Base-by-base conservation (phyloP, 1,284 basidiomycete species). In the Moesziomyces sp. region DNA sequence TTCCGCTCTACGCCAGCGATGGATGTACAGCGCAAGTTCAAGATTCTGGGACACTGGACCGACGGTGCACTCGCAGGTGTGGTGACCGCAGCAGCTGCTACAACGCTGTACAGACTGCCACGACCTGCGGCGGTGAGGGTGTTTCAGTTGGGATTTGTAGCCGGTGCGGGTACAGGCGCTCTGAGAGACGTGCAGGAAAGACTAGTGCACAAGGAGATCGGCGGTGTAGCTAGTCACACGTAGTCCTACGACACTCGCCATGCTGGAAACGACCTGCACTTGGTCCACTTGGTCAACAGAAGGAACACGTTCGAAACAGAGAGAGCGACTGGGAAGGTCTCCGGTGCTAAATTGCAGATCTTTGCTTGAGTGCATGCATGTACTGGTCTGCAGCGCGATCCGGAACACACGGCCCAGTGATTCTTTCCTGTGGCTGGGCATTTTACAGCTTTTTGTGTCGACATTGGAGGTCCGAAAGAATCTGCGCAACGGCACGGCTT, bases 11-110 rank as follows among this genome's bases (percentile, higher is more conserved):
- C 18, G 2, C n/a, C 40, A 40, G 42, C 45, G 7, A 30, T 28
- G 14, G 50, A 40, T 18, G 43, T 59, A 2, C 30, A 33, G 30
- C 30, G 55, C 53, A 16, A n/a, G 46, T 9, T 35, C 35, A 65
- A 55, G 58, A 28, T 67, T 9, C 18, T 77, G 16, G 79, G 80
- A 2, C 72, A 78, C 26, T 82, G 79, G 79, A 67, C 72, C 2
- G 80, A 80, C 49, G 79, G 79, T 19, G 54, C 58, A 8, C 18
- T 77, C 16, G 80, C 80, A 0, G 80, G 80, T 0, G 26, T 64
- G 9, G 70, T 24, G 3, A 78, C 76, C 1, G 77, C 76, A 1
- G 56, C 56, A 3, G 56, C 58, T 2, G 78, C 66, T 3, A 58
- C 67, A 0, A 47, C 64, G 19, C 44, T 77, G n/a, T 81, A 74